Evolutionary conservation across 495 filamentous ascomycete genomes (phyloP).

Genomic region (Aspergillus sparsus): DNA sequence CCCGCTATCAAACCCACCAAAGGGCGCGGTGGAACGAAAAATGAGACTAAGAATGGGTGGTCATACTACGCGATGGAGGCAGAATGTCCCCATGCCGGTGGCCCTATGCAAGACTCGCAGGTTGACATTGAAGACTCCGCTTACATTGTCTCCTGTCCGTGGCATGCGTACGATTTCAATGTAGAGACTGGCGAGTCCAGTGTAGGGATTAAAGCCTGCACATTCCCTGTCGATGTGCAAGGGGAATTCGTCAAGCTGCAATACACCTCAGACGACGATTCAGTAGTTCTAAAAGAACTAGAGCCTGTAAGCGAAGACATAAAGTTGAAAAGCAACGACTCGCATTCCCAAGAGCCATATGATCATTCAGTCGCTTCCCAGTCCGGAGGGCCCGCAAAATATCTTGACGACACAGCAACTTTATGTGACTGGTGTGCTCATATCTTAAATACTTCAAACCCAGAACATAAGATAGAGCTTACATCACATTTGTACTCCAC

Average conservation of each 20-base stretch:
- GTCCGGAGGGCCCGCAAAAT: constrained; percentile 25
- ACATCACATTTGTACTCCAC: constrained; percentile 49
- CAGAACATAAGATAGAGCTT: constrained; percentile 56
- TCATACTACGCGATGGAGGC: constrained; percentile 57
- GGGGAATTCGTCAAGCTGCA: constrained; percentile 39
- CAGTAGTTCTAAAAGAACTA: constrained; percentile 34
- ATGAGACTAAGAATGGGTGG: constrained; percentile 46
- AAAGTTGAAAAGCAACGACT: constrained; percentile 43
- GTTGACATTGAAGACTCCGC: constrained; percentile 57
- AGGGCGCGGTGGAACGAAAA: constrained; percentile 21
- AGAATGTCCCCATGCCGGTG: constrained; percentile 54
- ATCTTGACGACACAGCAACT: constrained; percentile 47
- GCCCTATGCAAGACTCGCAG: constrained; percentile 51
- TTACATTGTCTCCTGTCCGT: constrained; percentile 56
- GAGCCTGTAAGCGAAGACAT: constrained; percentile 54
- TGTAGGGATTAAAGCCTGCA: constrained; percentile 55
- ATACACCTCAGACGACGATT: constrained; percentile 28
- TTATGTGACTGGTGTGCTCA: constrained; percentile 55
- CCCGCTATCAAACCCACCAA: constrained; percentile 42
- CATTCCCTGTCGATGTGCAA: constrained; percentile 47
- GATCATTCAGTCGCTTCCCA: constrained; percentile 1
- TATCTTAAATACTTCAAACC: constrained; percentile 51
- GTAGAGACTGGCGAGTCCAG: constrained; percentile 58
- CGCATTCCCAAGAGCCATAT: constrained; percentile 16
- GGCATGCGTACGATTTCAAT: constrained; percentile 60